Evolutionary conservation across 345 rosid genomes (phyloP).

Genomic region (Cardamine resedifolia): DNA sequence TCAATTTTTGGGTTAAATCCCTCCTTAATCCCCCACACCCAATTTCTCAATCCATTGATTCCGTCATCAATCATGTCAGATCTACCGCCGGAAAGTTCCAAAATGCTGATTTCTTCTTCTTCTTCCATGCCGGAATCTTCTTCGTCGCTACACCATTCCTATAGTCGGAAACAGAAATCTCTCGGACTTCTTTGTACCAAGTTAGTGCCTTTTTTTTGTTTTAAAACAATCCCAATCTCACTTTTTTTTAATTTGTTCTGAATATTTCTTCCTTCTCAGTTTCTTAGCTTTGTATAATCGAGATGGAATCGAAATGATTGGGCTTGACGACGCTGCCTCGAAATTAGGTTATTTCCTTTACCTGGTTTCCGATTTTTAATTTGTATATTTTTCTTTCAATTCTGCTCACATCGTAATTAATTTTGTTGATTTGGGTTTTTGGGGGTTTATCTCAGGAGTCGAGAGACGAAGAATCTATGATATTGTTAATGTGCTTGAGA

Average conservation of each 20-base stretch:
- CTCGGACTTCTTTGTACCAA: constrained; percentile 90
- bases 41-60: constrained; percentile 1
- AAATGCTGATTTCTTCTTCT: constrained; percentile 30
- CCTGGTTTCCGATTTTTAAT: background rate
- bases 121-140: constrained; percentile 47
- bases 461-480: constrained; percentile 90
- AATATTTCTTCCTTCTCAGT: constrained; percentile 37
- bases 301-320: constrained; percentile 61
- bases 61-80: constrained; percentile 32
- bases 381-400: too few relatives aligned
- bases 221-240: background rate
- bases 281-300: constrained; percentile 73
- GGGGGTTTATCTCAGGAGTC: constrained; percentile 48
- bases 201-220: constrained; percentile 37
- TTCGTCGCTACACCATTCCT: constrained; percentile 52
- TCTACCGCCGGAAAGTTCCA: constrained; percentile 25
- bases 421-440: constrained; percentile 1
- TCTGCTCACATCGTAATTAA: background rate
- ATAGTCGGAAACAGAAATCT: constrained; percentile 86
- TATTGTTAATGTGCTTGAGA: constrained; percentile 83
- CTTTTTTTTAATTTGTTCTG: background rate
- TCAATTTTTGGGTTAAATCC: constrained; percentile 17
- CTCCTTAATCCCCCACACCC: background rate
- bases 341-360: constrained; percentile 57
- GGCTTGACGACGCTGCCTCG: constrained; percentile 80